Conservation (phyloP, 371 early-diverging fungal genomes). For the Mucor sp. region DNA sequence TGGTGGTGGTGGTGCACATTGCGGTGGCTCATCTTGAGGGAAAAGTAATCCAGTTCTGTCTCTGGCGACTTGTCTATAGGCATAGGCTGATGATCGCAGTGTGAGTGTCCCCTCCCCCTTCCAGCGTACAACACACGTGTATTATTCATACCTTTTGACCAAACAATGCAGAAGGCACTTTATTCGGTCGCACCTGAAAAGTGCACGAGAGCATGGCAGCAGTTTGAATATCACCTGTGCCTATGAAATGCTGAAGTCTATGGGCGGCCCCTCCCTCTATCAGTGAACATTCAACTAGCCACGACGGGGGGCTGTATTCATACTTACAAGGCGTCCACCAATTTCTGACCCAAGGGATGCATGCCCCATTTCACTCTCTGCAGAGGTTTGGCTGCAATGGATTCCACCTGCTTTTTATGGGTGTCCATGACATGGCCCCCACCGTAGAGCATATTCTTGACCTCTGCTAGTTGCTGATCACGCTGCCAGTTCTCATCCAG, state of each 20-base stretch:
- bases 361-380: slow-evolving; percentile 66
- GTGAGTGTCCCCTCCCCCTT: too few species aligned
- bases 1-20: neutral
- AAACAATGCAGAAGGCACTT: slow-evolving; percentile 20
- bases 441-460: slow-evolving; percentile 13
- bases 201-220: slow-evolving; percentile 83
- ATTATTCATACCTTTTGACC: slow-evolving; percentile 17
- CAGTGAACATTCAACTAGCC: too few species aligned
- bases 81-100: too few species aligned
- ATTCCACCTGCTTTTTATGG: neutral
- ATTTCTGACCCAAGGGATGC: slow-evolving; percentile 71
- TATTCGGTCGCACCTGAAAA: slow-evolving; percentile 40
- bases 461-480: slow-evolving; percentile 26
- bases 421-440: neutral
- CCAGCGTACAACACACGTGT: too few species aligned
- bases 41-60: slow-evolving; percentile 31
- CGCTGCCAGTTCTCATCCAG: slow-evolving; percentile 21
- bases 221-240: slow-evolving; percentile 81
- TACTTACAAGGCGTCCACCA: slow-evolving; percentile 68
- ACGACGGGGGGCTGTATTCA: too few species aligned
- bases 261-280: too few species aligned
- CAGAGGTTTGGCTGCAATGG: slow-evolving; percentile 5
- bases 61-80: slow-evolving; percentile 19
- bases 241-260: slow-evolving; percentile 68
- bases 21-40: slow-evolving; percentile 15